Evolutionary conservation across 495 filamentous ascomycete species (phyloP).

Genomic region (Trichocladium antarcticum): DNA sequence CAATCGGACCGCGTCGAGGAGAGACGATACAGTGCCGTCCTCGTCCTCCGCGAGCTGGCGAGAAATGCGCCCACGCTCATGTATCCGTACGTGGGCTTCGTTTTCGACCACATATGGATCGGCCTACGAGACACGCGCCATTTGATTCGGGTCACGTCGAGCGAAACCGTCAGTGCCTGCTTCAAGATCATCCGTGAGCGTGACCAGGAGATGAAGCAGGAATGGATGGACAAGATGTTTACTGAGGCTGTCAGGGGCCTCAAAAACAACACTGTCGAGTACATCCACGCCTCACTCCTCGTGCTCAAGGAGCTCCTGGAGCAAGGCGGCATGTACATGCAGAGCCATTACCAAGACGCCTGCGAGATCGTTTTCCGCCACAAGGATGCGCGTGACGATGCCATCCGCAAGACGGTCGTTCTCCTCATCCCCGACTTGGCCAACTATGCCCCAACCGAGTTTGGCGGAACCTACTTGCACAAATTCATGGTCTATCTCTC

Average conservation of each 20-base stretch:
- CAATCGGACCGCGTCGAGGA: constrained; percentile 92
- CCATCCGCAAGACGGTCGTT: constrained; percentile 80
- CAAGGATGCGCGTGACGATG: constrained; percentile 80
- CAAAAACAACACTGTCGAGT: constrained; percentile 66
- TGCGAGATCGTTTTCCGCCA: constrained; percentile 84
- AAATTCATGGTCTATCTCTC: constrained; percentile 96
- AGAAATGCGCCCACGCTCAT: constrained; percentile 85
- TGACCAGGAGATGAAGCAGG: constrained; percentile 70
- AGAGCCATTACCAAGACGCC: constrained; percentile 70
- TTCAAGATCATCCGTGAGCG: constrained; percentile 87
- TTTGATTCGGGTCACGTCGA: constrained; percentile 81
- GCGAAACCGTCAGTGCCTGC: constrained; percentile 80
- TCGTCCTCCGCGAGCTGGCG: constrained; percentile 80
- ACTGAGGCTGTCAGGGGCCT: constrained; percentile 71
- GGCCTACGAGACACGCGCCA: constrained; percentile 79
- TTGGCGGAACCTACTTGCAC: constrained; percentile 71
- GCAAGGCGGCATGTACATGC: constrained; percentile 98
- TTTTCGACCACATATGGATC: constrained; percentile 93
- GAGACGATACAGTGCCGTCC: constrained; percentile 78
- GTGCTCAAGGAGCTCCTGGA: constrained; percentile 82
- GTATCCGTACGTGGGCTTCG: constrained; percentile 78
- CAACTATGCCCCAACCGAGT: constrained; percentile 79
- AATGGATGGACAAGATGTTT: constrained; percentile 79
- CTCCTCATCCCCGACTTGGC: constrained; percentile 86
- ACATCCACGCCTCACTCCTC: constrained; percentile 81